These are phyloP conservation scores for Brassica incana DNA, from an alignment of 345 rosid genomes.

Conservation along the genomic window DNA sequence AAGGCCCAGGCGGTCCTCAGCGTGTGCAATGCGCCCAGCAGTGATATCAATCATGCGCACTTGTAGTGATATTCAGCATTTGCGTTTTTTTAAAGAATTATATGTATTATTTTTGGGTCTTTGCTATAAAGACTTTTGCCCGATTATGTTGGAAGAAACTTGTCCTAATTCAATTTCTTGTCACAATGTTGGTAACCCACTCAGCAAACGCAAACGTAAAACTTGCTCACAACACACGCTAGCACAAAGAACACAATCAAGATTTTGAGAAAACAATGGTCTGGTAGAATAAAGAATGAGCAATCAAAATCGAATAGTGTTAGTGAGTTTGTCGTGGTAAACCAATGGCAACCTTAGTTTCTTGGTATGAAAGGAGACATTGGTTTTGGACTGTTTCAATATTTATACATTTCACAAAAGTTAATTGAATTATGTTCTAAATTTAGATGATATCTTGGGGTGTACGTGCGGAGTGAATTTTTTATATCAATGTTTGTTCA, in stretches of 20 bases:
- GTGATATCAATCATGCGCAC: not conserved
- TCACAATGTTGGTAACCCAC: not conserved
- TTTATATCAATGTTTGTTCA: too few species aligned
- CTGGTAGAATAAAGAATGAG: conserved; percentile 3
- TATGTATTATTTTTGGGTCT: not conserved
- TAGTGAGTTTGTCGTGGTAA: conserved; percentile 9
- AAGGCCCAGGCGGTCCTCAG: not conserved
- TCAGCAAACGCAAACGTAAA: too few species aligned
- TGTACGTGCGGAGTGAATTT: too few species aligned
- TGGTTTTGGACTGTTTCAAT: conserved; percentile 10
- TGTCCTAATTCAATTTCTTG: not conserved
- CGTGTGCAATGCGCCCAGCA: not conserved
- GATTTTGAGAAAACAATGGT: conserved; percentile 3
- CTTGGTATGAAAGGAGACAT: not conserved
- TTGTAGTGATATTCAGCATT: not conserved
- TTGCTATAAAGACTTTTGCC: not conserved
- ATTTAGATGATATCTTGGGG: too few species aligned
- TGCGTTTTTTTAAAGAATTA: not conserved
- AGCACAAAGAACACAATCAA: not conserved
- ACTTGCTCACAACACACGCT: not conserved
- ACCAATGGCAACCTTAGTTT: conserved; percentile 30
- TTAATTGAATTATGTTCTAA: too few species aligned
- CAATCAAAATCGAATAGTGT: conserved; percentile 9
- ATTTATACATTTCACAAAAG: too few species aligned
- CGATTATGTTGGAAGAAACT: not conserved